Base-by-base conservation (phyloP, 768 basidiomycete genomes). In the Leccinum disarticulatum region DNA sequence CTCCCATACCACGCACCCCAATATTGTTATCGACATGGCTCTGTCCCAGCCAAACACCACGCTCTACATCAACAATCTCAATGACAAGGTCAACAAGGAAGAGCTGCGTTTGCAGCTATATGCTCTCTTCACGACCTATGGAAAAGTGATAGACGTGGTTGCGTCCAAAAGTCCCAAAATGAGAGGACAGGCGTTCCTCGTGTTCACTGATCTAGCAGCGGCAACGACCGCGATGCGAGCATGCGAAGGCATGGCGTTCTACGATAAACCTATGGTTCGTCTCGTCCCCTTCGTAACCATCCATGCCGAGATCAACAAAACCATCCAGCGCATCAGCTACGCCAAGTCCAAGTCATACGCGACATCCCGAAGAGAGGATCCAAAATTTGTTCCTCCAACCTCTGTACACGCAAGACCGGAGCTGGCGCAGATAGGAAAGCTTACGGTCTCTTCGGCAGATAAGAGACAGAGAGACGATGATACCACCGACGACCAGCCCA, bases 111-210 rank as follows among this genome's bases (percentile, higher is more conserved):
- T 77, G 10, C 90, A 93, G 77, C 81, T 98, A 1, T 93, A 87
- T 70, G 87, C 88, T 28, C 84, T 98, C 52, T 98, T 98, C 79
- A 88, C 90, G 8, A 91, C 95, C 48, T 91, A 97, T 76, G 96
- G 96, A 72, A 90, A 87, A 72, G 80, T 98, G 59, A 85, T 98
- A 79, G 96, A 98, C 73, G 86, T 98, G 60, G 84, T 98, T 59
- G 95, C 95, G 25, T 86, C 89, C 27, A 95, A 96, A 75, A 84
- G 81, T 70, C 77, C 84, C 59, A 90, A 87, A 74, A 93, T 91
- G 87, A 84, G 88, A 64, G 95, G 95, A 22, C 95, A 97, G 75
- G 96, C 96, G 1, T 98, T 97, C 76, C 87, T 98, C 69, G 94
- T 96, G 67, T 98, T 97, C 77, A 83, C 85, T 54, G 96, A 98